These are phyloP conservation scores for Neurospora sp. DNA, from an alignment of 495 filamentous ascomycete species.

Conservation along the genomic window DNA sequence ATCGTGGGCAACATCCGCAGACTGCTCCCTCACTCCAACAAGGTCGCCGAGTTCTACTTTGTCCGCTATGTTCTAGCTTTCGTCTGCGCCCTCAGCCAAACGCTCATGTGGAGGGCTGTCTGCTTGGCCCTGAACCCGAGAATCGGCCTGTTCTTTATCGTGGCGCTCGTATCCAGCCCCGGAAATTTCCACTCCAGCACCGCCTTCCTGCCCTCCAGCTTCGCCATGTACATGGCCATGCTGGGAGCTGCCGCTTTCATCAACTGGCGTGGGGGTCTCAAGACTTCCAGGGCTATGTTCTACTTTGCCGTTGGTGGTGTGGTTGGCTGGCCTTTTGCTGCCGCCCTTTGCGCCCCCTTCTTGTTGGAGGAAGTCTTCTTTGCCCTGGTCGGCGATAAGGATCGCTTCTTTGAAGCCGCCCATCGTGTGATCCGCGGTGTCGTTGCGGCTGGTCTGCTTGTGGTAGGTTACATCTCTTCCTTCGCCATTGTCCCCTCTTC, in stretches of 20 bases:
- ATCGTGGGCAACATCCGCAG: conserved; percentile 54
- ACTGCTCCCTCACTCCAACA: conserved; percentile 47
- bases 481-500: conserved; percentile 5
- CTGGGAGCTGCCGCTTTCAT: conserved; percentile 81
- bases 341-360: conserved; percentile 73
- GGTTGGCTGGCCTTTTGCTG: conserved; percentile 91
- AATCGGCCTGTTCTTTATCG: conserved; percentile 73
- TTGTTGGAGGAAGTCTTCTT: conserved; percentile 65
- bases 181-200: conserved; percentile 89
- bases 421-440: conserved; percentile 54
- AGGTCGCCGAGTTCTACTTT: conserved; percentile 73
- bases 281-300: conserved; percentile 72
- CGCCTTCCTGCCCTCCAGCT: conserved; percentile 85
- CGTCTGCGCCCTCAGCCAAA: conserved; percentile 70
- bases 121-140: conserved; percentile 63
- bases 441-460: conserved; percentile 50
- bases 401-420: conserved; percentile 45
- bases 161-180: conserved; percentile 64
- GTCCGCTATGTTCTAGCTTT: conserved; percentile 65
- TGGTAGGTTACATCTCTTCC: conserved; percentile 45
- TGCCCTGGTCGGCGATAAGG: conserved; percentile 44
- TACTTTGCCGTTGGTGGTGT: conserved; percentile 88
- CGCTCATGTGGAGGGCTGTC: conserved; percentile 65
- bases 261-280: conserved; percentile 65
- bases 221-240: conserved; percentile 92